Evolutionary conservation across 257 asterid genomes (phyloP).

Genomic region (Solanum virginianum): DNA sequence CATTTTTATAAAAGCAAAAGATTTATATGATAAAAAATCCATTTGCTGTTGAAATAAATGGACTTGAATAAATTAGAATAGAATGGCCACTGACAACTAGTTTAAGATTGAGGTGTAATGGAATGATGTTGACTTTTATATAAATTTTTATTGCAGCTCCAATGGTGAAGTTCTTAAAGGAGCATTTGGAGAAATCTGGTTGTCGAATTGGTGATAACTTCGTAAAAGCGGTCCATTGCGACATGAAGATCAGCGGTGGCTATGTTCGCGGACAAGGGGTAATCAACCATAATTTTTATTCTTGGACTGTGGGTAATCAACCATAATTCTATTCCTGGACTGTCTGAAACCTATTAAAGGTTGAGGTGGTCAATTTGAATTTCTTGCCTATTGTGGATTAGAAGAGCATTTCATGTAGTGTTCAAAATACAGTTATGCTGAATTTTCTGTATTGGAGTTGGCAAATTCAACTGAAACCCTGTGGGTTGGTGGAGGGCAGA

Average conservation of each 20-base stretch:
- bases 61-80: not conserved
- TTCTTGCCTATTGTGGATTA: not conserved
- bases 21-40: not conserved
- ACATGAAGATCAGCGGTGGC: not conserved
- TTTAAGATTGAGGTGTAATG: not conserved
- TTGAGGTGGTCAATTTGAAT: not conserved
- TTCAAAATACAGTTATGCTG: not conserved
- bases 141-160: constrained; percentile 39
- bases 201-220: constrained; percentile 47
- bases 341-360: not conserved
- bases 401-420: not conserved
- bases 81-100: not conserved
- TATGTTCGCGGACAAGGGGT: not conserved
- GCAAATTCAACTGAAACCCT: not conserved
- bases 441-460: not conserved
- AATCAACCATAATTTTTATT: not conserved
- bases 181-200: constrained; percentile 65
- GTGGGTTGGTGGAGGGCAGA: not conserved
- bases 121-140: not conserved
- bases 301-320: not conserved
- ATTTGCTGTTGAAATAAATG: not conserved
- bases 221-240: constrained; percentile 45
- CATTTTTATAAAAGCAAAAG: not conserved
- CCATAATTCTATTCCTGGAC: not conserved
- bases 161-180: constrained; percentile 61